These are phyloP conservation scores for Fusarium sp. DNA, from an alignment of 2,329 filamentous ascomycete species.

Conservation along the genomic window DNA sequence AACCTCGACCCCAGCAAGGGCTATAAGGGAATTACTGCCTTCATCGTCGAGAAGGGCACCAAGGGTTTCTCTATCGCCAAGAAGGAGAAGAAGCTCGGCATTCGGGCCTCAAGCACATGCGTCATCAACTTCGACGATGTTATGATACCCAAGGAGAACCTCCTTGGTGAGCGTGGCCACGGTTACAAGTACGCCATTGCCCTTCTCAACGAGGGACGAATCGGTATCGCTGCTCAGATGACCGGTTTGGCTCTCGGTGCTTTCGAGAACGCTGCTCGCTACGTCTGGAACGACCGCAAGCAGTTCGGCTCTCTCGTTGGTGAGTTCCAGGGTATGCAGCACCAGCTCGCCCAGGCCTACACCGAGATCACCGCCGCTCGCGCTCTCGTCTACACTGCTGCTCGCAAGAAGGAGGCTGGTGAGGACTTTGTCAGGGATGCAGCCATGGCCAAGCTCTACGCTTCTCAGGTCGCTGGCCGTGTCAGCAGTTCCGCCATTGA, in stretches of 20 bases:
- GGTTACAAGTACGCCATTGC: constrained; percentile 99
- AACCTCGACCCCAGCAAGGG: constrained; percentile 92
- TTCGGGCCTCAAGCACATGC: constrained; percentile 94
- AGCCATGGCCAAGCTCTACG: constrained; percentile 97
- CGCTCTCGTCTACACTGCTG: constrained; percentile 93
- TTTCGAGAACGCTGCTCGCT: constrained; percentile 90
- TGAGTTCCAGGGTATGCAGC: constrained; percentile 99
- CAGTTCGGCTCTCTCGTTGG: constrained; percentile 95
- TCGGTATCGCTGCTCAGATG: constrained; percentile 99
- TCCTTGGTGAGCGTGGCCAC: constrained; percentile 87
- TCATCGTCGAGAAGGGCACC: constrained; percentile 89
- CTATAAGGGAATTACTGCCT: constrained; percentile 97
- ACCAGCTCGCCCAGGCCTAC: constrained; percentile 96
- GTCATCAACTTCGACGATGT: constrained; percentile 98
- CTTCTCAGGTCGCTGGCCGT: constrained; percentile 88
- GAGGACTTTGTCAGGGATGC: constrained; percentile 95
- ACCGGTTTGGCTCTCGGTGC: constrained; percentile 93
- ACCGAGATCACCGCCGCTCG: constrained; percentile 92
- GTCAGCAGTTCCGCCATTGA: constrained; percentile 89
- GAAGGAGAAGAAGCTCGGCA: constrained; percentile 99
- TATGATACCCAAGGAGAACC: constrained; percentile 83
- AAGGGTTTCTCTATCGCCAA: constrained; percentile 95
- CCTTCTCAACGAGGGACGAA: constrained; percentile 93
- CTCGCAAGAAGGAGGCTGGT: constrained; percentile 97
- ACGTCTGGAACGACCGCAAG: constrained; percentile 98